Base-by-base conservation (phyloP, 2,329 filamentous ascomycete species). In the Phialocephala subalpina region DNA sequence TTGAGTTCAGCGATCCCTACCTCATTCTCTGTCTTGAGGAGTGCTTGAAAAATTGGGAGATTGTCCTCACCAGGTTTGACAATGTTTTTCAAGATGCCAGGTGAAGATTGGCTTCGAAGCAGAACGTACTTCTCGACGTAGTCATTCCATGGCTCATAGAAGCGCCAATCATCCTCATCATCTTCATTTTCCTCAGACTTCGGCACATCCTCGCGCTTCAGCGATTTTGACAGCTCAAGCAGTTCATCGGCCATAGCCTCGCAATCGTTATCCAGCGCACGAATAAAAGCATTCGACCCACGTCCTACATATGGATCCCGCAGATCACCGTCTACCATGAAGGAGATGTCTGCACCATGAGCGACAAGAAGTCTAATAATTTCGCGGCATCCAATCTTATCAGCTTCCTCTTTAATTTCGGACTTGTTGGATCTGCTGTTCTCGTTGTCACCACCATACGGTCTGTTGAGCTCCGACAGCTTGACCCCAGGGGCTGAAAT, bases 321-420 rank as follows among this genome's bases (percentile, higher is more conserved):
- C 33, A 62, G 20, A 12, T 58, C 38, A 9, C 35, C 20, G 1
- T 45, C 35, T n/a, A 25, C n/a, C 61, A 68, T 57, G 22, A 64
- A 62, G 27, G 64, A 65, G 25, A 65, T 45, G 38, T 70, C 64
- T 16, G 62, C 68, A 25, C 66, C 62, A 52, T 66, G 38, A 25
- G 45, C 40, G 14, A 70, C 47, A 8, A 70, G 60, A 9, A 58
- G 49, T 58, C 60, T 53, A 14, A 67, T 63, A 20, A 67, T 70
- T 27, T 66, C 45, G 22, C 62, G 63, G 58, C 59, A 33, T 12
- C 67, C 53, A 52, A 64, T 25, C 14, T 42, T 67, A 20, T 64
- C 45, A 12, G 40, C 27, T n/a, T 67, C 59, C 6, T 56, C 20
- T 22, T n/a, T 35, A 12, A 62, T 47, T 16, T 40, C 11, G 9